Evolutionary conservation across 2,329 filamentous ascomycete species (phyloP).

Genomic region (Beauveria brongniartii): DNA sequence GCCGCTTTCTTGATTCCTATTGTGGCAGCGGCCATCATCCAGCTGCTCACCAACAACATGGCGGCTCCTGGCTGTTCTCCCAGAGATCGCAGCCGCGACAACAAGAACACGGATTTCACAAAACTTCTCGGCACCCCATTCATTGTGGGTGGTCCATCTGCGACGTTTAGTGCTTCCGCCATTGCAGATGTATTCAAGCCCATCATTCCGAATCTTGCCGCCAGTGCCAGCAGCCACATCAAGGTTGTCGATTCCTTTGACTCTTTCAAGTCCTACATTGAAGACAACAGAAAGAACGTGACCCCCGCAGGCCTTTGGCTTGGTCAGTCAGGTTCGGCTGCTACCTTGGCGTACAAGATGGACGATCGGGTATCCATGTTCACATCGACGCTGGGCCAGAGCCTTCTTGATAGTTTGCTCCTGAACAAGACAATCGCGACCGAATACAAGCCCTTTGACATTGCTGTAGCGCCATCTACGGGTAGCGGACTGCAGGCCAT

Average conservation of each 20-base stretch:
- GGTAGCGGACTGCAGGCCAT: constrained; percentile 68
- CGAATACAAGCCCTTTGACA: constrained; percentile 63
- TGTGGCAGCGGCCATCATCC: constrained; percentile 64
- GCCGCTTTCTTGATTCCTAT: constrained; percentile 69
- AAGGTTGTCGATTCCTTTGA: constrained; percentile 39
- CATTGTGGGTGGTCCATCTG: constrained; percentile 19
- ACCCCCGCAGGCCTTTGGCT: constrained; percentile 73
- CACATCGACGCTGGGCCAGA: constrained; percentile 51
- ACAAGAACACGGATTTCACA: constrained; percentile 13
- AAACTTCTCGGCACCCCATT: constrained; percentile 16
- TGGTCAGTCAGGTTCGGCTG: constrained; percentile 44
- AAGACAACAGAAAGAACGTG: constrained; percentile 53
- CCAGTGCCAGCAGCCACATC: constrained; percentile 11
- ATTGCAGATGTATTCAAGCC: constrained; percentile 12
- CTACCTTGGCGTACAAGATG: constrained; percentile 61
- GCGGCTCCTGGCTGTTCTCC: constrained; percentile 37
- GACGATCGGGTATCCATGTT: constrained; percentile 42
- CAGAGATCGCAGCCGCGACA: constrained; percentile 10
- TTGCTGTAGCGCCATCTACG: constrained; percentile 55
- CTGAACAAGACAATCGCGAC: constrained; percentile 58
- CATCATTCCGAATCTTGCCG: constrained; percentile 13
- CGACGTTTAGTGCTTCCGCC: constrained; percentile 11
- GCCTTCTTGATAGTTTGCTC: constrained; percentile 52
- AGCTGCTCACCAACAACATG: constrained; percentile 58
- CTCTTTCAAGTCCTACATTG: constrained; percentile 59